Evolutionary conservation across 768 basidiomycete species (phyloP), one percentile per base, ranked within the genome.

Genomic region (Neoboletus magnificus): DNA sequence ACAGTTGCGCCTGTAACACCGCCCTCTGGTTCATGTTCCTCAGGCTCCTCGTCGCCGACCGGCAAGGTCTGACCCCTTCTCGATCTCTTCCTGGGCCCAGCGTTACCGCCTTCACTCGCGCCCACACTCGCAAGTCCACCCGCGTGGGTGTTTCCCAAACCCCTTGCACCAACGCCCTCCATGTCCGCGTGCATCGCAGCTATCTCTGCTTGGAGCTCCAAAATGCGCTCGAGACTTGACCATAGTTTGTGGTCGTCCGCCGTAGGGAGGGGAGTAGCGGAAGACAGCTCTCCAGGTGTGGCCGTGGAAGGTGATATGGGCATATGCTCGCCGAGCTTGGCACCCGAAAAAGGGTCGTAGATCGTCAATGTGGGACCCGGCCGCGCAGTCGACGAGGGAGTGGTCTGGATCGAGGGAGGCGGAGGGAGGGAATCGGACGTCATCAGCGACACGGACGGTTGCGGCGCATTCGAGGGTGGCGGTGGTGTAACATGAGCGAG

Each of bases 181-280:
- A 91, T 87, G 25, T 85, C 82, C 11, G 84, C 71, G 65, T 91
- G 89, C 80, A 88, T 82, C 59, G 73, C 75, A 6, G 89, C 84
- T 33, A 91, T 82, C 59, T 88, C 82, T 52, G 79, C 82, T 67
- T 91, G 88, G 30, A 91, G 70, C 36, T 85, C 84, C 58, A 89
- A 68, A n/a, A 91, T 85, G 42, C 77, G 78, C 20, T 82, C 82
- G 16, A 91, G 78, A 57, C 86, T 83, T 0, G 78, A 64, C 89
- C 89, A 91, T 47, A 87, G 67, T 50, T 79, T 81, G 48, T 80
- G 81, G 58, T 79, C 78, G 45, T 71, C 72, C 18, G 48, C 49
- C 0, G 48, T 46, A 51, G 50, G 58, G 46, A 65, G 50, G 36
- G 56, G 49, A 4, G 47, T 25, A 16, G 52, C 11, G 10, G 52